Percentiles rank a stretch among this genome's conserved stretches.
phyloP scores from a whole-genome alignment of 2,329 filamentous ascomycete genomes.

The Volutella citrinella region DNA sequence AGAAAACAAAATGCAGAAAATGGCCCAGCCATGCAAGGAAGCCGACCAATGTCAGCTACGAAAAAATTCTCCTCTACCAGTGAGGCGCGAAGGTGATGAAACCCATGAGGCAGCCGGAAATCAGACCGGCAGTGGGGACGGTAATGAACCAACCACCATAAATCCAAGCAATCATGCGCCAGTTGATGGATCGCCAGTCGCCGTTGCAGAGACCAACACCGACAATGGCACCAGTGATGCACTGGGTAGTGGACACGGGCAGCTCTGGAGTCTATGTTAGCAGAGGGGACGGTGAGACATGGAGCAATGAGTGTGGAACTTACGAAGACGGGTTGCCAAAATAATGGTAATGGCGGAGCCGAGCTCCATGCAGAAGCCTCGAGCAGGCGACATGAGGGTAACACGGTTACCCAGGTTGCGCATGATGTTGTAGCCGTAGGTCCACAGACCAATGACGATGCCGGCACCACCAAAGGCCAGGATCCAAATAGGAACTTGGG shows the following conservation, averaged over 20 bases:
- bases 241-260: slow-evolving; percentile 64
- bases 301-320: slow-evolving; percentile 12
- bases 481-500: slow-evolving; percentile 58
- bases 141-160: slow-evolving; percentile 61
- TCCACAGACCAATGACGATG: slow-evolving; percentile 57
- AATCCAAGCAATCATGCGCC: slow-evolving; percentile 59
- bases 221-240: slow-evolving; percentile 60
- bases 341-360: slow-evolving; percentile 61
- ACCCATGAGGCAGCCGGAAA: slow-evolving; percentile 60
- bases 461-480: slow-evolving; percentile 50
- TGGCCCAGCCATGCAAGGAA: too few relatives aligned
- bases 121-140: slow-evolving; percentile 52
- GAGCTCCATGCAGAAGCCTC: slow-evolving; percentile 60
- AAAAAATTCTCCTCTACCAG: too few relatives aligned
- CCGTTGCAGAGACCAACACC: slow-evolving; percentile 62
- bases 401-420: slow-evolving; percentile 59
- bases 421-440: slow-evolving; percentile 65
- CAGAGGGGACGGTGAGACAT: background rate
- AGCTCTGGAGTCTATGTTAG: slow-evolving; percentile 37
- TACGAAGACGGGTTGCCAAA: slow-evolving; percentile 57
- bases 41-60: too few relatives aligned
- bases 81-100: too few relatives aligned
- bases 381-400: slow-evolving; percentile 59
- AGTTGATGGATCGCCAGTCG: slow-evolving; percentile 58
- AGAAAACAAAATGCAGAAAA: too few relatives aligned